Evolutionary conservation across 2,329 filamentous ascomycete species (phyloP), one percentile per base, ranked within the genome.

Genomic region (Aspergillus luchuensis): DNA sequence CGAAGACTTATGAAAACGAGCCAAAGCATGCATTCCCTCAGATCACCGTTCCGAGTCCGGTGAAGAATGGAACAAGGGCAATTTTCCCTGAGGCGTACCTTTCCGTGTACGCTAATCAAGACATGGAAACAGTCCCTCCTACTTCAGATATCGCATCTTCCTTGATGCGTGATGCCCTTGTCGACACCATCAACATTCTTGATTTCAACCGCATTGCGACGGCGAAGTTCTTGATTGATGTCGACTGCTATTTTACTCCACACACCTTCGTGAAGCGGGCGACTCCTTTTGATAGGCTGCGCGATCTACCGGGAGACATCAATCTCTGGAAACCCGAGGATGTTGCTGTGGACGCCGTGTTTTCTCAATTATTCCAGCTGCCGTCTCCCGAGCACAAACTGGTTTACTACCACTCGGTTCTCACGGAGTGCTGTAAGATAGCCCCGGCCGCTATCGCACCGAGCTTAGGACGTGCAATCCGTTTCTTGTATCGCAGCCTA

Each of bases 391-490:
- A 97, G 77, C 92, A 97, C 79, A 97, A 97, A 78, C 83, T 97
- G 1, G 91, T 99, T 8, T 99, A 97, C 78, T 99, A 97, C 76
- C 95, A 99, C 77, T 90, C 93, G 0, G 88, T 98, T 2, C 87
- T 99, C 53, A 98, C 94, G 0, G 94, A 99, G 76, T 88, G 92
- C 60, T 99, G 95, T 82, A 98, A 97, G 79, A 88, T 98, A 68
- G 94, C 93, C 0, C 95, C 95, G 1, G 92, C 91, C 15, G 95
- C 95, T n/a, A 95, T 99, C 68, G 95, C 95, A 1, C 95, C 95
- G 0, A 96, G 91, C 72, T 81, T 99, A 43, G 95, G 95, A 57
- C 86, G 95, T 76, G 95, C 94, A 8, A 99, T 99, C 69, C 87
- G 95, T 57, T 96, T 90, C 71, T 82, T 97, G 63, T 99, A 97